Evolutionary conservation across 352 stramenopile species (phyloP), one percentile per base, ranked within the genome.

Genomic region (Globisporangium alternatum): DNA sequence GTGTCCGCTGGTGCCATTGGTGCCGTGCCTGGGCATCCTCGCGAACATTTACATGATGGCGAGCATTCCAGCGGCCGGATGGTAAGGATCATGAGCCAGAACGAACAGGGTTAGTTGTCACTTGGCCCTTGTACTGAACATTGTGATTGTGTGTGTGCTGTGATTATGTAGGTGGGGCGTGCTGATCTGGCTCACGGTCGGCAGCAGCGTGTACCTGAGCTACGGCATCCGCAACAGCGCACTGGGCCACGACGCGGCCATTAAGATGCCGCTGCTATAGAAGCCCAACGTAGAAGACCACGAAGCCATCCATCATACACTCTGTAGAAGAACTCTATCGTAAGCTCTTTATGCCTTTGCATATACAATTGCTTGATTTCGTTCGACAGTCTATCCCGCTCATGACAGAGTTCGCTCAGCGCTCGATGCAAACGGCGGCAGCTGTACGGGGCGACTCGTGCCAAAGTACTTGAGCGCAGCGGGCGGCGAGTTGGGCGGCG

Each of bases 161-260:
- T 28, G 25, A 28, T 28, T 43, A 2, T 49, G 13, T 55, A 94
- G 85, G 86, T 65, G 86, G n/a, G 81, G 88, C 13, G 81, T 96
- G 28, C 52, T 75, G 8, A 83, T 90, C 10, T 96, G 88, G 88
- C 69, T 92, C 22, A 65, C 62, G 30, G 39, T 83, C 19, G 88
- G 88, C 1, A 60, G 92, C 15, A 39, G 81, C 6, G 61, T 95
- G 43, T 96, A 96, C 59, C 49, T 95, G 57, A 75, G 72, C 56
- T 96, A 94, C 51, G 86, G 86, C 60, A 88, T 95, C 21, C 83
- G 75, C 60, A 77, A 96, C 68, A 93, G 83, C 58, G 60, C 75
- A n/a, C 67, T 95, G 37, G 69, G 57, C 33, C 66, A 80, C 30
- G 31, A 64, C 48, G 31, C 59, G 41, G 19, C 17, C 19, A 51